phyloP scores from a whole-genome alignment of 108 stramenopile genomes.

The Skeletonema menzelii region DNA sequence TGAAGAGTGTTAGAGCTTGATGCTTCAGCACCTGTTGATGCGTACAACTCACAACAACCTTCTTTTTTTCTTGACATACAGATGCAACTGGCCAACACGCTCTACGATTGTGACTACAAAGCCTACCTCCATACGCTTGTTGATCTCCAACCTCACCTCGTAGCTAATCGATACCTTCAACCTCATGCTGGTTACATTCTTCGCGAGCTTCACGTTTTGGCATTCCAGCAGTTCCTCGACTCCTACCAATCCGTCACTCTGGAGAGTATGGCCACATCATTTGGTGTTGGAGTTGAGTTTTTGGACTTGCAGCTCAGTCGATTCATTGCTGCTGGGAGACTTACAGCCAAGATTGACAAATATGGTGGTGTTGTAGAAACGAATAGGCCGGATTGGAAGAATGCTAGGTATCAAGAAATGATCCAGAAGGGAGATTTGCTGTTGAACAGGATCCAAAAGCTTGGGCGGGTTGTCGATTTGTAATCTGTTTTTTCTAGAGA shows the following conservation, averaged over 20 bases:
- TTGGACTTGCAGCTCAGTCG: conserved; percentile 94
- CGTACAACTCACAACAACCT: neutral
- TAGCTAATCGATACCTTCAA: conserved; percentile 83
- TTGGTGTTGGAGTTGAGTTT: conserved; percentile 91
- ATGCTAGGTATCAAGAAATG: conserved; percentile 95
- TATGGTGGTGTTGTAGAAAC: conserved; percentile 97
- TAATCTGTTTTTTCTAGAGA: conserved; percentile 39
- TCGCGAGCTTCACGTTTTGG: conserved; percentile 93
- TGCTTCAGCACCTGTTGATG: no score
- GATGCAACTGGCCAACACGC: conserved; percentile 76
- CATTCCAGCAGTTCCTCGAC: conserved; percentile 97
- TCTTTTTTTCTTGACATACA: neutral
- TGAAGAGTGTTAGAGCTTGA: no score
- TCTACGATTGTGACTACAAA: conserved; percentile 96
- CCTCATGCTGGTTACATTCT: conserved; percentile 87
- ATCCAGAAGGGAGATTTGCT: conserved; percentile 97
- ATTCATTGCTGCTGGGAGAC: conserved; percentile 95
- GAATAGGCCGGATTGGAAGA: conserved; percentile 94
- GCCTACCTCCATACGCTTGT: conserved; percentile 91
- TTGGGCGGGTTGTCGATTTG: conserved; percentile 94
- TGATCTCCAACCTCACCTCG: conserved; percentile 74
- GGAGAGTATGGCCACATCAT: conserved; percentile 90
- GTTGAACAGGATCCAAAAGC: conserved; percentile 95
- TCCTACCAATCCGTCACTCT: conserved; percentile 97
- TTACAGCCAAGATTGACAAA: conserved; percentile 98